Conservation (phyloP, 202 grass and related monocot species). For the Zoysia matrella region DNA sequence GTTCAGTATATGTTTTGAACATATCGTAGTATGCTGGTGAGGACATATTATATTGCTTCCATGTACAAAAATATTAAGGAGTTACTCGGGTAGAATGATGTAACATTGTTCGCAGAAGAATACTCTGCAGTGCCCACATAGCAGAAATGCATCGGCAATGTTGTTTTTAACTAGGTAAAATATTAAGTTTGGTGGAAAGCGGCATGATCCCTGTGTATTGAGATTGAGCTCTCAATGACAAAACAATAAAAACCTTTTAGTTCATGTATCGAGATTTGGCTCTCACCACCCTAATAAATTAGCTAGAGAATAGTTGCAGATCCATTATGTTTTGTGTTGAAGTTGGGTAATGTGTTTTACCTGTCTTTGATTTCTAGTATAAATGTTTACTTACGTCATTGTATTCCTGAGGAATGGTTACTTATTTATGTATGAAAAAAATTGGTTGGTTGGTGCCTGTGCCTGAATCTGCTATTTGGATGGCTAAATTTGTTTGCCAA, state of each 20-base stretch:
- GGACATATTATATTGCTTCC: background rate
- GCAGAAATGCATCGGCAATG: background rate
- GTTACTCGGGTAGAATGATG: background rate
- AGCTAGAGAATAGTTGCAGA: slow-evolving; percentile 8
- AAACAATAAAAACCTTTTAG: no score
- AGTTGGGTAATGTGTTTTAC: background rate
- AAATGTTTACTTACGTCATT: background rate
- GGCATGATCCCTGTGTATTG: background rate
- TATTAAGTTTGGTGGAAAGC: background rate
- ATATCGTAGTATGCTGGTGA: slow-evolving; percentile 13
- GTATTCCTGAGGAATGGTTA: slow-evolving; percentile 8
- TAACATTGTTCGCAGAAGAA: slow-evolving; percentile 20
- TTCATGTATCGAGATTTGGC: no score
- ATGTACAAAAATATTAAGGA: background rate
- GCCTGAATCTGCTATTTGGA: background rate
- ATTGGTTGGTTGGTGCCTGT: slow-evolving; percentile 17
- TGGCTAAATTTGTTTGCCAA: background rate
- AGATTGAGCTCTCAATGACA: background rate
- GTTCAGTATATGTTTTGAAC: background rate
- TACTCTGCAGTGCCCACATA: background rate
- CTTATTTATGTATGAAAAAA: slow-evolving; percentile 7
- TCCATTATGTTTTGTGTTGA: background rate
- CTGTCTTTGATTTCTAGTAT: background rate
- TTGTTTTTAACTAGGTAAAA: background rate
- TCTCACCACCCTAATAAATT: background rate